A percentile compares a stretch with the other conserved stretches of the same genome.
Evolutionary conservation across 1,284 basidiomycete genomes (phyloP).

Genomic region (Irpex sp.): DNA sequence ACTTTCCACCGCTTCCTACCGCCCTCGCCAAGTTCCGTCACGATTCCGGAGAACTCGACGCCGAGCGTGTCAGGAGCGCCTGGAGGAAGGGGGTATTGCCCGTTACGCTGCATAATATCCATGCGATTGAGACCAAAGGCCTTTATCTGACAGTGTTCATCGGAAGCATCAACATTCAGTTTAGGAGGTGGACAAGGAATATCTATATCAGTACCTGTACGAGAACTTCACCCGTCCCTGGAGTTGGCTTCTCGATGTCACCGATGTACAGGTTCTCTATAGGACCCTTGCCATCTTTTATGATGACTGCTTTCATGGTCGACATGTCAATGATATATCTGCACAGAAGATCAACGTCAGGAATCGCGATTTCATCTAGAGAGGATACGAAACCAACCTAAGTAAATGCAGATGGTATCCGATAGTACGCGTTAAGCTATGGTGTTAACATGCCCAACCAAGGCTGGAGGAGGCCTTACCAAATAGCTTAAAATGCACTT

Average conservation of each 20-base stretch:
- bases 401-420: background rate
- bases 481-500: background rate
- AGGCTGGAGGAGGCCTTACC: too few species aligned
- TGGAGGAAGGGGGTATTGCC: constrained; percentile 76
- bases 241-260: constrained; percentile 59
- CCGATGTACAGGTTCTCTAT: constrained; percentile 81
- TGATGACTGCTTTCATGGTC: constrained; percentile 77
- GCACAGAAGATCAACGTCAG: too few species aligned
- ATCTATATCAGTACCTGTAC: constrained; percentile 55
- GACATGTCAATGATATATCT: background rate
- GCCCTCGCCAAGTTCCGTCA: constrained; percentile 57
- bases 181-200: too few species aligned
- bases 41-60: constrained; percentile 85
- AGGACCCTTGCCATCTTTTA: constrained; percentile 80
- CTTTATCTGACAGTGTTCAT: constrained; percentile 45
- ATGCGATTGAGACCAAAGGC: constrained; percentile 88
- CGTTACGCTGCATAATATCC: constrained; percentile 80
- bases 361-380: too few species aligned
- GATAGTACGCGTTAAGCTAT: background rate
- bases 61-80: constrained; percentile 80
- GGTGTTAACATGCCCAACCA: too few species aligned
- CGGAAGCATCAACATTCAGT: constrained; percentile 1
- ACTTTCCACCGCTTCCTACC: constrained; percentile 54
- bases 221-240: constrained; percentile 61
- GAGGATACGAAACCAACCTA: background rate